phyloP scores from a whole-genome alignment of 345 rosid genomes.

The Eucalyptus dawsonii region DNA sequence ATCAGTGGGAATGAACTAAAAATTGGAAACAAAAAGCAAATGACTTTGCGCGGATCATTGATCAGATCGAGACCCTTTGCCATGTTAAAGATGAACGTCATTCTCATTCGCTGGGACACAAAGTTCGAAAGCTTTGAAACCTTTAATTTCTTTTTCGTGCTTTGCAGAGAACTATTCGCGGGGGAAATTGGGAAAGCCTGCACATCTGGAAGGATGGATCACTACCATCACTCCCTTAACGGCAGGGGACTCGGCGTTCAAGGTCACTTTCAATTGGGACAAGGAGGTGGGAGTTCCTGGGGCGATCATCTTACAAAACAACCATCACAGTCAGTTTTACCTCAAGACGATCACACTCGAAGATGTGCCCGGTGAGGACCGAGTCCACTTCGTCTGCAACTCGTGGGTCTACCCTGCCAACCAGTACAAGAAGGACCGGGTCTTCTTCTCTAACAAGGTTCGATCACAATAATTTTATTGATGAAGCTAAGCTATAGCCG shows the following conservation, averaged over 20 bases:
- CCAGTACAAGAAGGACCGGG: constrained; percentile 9
- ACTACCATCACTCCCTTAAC: not conserved
- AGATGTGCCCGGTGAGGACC: constrained; percentile 25
- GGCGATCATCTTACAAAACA: constrained; percentile 18
- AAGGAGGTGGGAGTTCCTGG: constrained; percentile 23
- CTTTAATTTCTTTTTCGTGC: not conserved
- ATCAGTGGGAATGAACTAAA: not conserved
- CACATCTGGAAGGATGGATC: constrained; percentile 16
- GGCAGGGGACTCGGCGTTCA: constrained; percentile 16
- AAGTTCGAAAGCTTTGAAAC: not conserved
- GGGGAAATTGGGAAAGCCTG: constrained; percentile 22
- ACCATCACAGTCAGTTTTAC: constrained; percentile 31
- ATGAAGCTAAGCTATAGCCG: not conserved
- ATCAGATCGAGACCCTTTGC: not conserved
- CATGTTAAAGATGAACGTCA: not conserved
- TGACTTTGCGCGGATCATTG: not conserved
- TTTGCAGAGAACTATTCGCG: constrained; percentile 6
- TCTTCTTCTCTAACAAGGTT: constrained; percentile 25
- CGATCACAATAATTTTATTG: not conserved
- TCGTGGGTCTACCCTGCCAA: constrained; percentile 34
- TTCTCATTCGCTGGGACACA: not conserved
- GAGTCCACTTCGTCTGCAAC: constrained; percentile 34
- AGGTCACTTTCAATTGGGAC: constrained; percentile 21
- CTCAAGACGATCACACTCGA: constrained; percentile 23
- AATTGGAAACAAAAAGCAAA: not conserved